These are phyloP conservation scores for Austroboletus eburneus DNA, from an alignment of 768 basidiomycete genomes.

Conservation along the genomic window DNA sequence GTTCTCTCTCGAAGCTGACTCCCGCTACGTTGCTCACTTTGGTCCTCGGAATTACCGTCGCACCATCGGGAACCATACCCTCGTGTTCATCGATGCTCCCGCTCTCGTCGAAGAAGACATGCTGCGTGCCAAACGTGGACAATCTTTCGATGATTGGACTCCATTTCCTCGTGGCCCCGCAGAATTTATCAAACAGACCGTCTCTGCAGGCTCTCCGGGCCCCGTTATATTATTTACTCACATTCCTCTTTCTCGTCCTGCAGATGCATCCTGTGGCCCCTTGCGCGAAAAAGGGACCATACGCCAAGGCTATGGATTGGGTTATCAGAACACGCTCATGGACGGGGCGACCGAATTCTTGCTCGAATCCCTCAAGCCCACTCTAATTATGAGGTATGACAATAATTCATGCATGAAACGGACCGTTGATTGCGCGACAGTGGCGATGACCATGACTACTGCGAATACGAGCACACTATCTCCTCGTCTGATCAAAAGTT, in stretches of 20 bases:
- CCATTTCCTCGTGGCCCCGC: constrained; percentile 46
- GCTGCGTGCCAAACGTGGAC: constrained; percentile 39
- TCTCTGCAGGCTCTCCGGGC: constrained; percentile 23
- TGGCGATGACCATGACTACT: constrained; percentile 96
- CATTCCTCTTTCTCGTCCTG: constrained; percentile 80
- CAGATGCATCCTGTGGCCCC: constrained; percentile 68
- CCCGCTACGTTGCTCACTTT: constrained; percentile 71
- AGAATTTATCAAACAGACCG: constrained; percentile 48
- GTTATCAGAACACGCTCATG: constrained; percentile 84
- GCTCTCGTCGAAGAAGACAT: constrained; percentile 72
- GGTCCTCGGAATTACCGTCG: constrained; percentile 65
- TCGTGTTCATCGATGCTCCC: constrained; percentile 71
- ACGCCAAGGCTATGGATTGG: constrained; percentile 66
- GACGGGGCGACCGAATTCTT: constrained; percentile 63
- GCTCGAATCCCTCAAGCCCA: constrained; percentile 59
- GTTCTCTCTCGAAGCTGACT: constrained; percentile 41
- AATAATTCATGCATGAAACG: background rate
- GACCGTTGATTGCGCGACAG: constrained; percentile 34
- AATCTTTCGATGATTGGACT: constrained; percentile 45
- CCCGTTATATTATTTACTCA: constrained; percentile 79
- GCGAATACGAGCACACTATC: constrained; percentile 61
- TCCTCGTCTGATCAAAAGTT: constrained; percentile 27
- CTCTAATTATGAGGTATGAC: constrained; percentile 68
- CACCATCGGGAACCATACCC: constrained; percentile 64
- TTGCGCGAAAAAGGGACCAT: constrained; percentile 73